Evolutionary conservation across 441 rosid genomes (phyloP).

Genomic region (Aquilaria agallochum): DNA sequence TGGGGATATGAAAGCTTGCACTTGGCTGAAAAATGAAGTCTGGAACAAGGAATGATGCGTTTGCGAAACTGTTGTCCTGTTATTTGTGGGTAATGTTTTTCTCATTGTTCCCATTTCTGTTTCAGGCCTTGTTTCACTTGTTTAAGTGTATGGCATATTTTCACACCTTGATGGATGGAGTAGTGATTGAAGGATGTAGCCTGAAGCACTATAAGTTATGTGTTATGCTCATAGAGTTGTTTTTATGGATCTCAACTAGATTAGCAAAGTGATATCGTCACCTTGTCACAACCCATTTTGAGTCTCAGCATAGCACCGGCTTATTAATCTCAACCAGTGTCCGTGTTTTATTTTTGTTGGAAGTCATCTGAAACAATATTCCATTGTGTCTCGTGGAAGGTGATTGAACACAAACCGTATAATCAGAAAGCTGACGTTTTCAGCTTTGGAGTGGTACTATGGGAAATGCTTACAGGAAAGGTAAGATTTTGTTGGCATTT

Average conservation of each 20-base stretch:
- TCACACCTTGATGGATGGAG: constrained; percentile 1
- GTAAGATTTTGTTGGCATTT: constrained; percentile 24
- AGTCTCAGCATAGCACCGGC: constrained; percentile 1
- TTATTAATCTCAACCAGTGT: constrained; percentile 6
- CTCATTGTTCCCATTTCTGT: constrained; percentile 4
- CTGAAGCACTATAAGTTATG: background rate
- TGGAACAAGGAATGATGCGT: too few species aligned
- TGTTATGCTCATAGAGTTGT: too few species aligned
- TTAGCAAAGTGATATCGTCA: too few species aligned
- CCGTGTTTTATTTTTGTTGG: constrained; percentile 12
- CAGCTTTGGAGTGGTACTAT: constrained; percentile 63
- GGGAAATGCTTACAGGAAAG: constrained; percentile 80
- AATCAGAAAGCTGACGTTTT: constrained; percentile 69
- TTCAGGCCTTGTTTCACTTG: constrained; percentile 7
- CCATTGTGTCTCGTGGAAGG: constrained; percentile 39
- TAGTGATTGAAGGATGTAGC: background rate
- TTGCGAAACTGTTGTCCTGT: too few species aligned
- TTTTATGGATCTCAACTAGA: too few species aligned
- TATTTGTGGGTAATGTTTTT: background rate
- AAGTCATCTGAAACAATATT: constrained; percentile 20
- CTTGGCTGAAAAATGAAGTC: too few species aligned
- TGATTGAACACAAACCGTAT: constrained; percentile 65
- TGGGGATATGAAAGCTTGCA: too few species aligned
- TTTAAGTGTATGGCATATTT: background rate
- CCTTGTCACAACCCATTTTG: background rate